Conservation (phyloP, 1,284 basidiomycete genomes). For the Neonothopanus nambi region DNA sequence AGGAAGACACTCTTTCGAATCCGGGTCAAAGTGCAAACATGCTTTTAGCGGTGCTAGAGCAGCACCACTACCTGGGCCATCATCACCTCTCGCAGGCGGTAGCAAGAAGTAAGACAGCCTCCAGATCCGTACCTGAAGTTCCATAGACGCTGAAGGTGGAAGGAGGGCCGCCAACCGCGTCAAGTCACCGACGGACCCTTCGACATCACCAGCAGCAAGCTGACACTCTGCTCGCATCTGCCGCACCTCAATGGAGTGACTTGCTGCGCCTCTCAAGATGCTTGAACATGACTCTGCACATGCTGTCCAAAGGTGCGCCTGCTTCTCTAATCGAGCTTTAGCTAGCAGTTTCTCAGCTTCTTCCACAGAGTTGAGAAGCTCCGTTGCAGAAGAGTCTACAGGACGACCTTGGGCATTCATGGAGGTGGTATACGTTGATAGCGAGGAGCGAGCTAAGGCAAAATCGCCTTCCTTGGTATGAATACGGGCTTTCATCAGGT, state of each 20-base stretch:
- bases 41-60: constrained; percentile 80
- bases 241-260: constrained; percentile 69
- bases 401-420: constrained; percentile 33
- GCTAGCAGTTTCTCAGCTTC: constrained; percentile 57
- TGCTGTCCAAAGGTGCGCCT: constrained; percentile 69
- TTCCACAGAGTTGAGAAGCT: constrained; percentile 57
- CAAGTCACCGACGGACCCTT: constrained; percentile 82
- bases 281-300: constrained; percentile 77
- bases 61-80: constrained; percentile 27
- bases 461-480: constrained; percentile 78
- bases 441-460: constrained; percentile 54
- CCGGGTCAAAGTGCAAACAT: constrained; percentile 91
- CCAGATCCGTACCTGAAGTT: constrained; percentile 73
- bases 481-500: constrained; percentile 86
- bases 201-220: constrained; percentile 76
- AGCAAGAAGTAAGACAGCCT: constrained; percentile 84
- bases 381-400: constrained; percentile 49
- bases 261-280: constrained; percentile 65
- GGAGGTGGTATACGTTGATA: constrained; percentile 51
- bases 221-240: constrained; percentile 79
- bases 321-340: constrained; percentile 62
- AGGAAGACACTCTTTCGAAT: constrained; percentile 81
- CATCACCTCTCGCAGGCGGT: constrained; percentile 41
- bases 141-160: constrained; percentile 54
- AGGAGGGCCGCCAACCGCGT: constrained; percentile 80